Evolutionary conservation across 352 stramenopile species (phyloP), one percentile per base, ranked within the genome.

Genomic region (Phytophthora ohioensis): DNA sequence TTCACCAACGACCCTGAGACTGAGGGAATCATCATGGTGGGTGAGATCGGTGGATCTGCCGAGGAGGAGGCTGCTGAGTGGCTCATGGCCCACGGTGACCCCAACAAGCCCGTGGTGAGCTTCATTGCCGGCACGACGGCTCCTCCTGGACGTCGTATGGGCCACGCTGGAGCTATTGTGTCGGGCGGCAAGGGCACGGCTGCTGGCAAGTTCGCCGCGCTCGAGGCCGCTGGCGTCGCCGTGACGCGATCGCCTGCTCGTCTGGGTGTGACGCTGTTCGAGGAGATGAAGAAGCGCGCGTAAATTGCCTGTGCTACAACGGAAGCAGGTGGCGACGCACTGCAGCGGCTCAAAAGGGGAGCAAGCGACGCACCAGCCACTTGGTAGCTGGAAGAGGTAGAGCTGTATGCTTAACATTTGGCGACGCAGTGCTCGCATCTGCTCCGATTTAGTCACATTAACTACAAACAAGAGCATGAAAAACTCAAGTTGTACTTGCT

Each of bases 21-120:
- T 10, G 94, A 98, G 69, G 95, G 97, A 52, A 99, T 99, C 84
- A 99, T 99, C 69, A 99, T 99, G 98, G 99, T 99, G 78, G 98
- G 98, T 67, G 98, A 99, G 86, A 99, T 99, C 82, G 98, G 98
- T 64, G 98, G 98, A 59, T 94, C 81, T 45, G 98, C 98, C 15
- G 98, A 99, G 82, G 98, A 99, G 79, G 97, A 99, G 74, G 98
- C 98, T 45, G 97, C 97, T 34, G 98, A 99, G 76, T 99, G 98
- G 98, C 91, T 99, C 72, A 98, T 98, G 82, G 88, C 91, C 65
- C 89, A 99, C 79, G 98, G 98, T 47, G 92, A 99, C 81, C 96
- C 95, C 38, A 98, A 98, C 80, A 99, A 99, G 91, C 98, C 98
- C 15, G 98, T 99, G 27, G 98, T 99, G 67, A 97, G 96, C 80